Evolutionary conservation across 2,329 filamentous ascomycete genomes (phyloP).

Genomic region (Penicillium sclerotiorum): DNA sequence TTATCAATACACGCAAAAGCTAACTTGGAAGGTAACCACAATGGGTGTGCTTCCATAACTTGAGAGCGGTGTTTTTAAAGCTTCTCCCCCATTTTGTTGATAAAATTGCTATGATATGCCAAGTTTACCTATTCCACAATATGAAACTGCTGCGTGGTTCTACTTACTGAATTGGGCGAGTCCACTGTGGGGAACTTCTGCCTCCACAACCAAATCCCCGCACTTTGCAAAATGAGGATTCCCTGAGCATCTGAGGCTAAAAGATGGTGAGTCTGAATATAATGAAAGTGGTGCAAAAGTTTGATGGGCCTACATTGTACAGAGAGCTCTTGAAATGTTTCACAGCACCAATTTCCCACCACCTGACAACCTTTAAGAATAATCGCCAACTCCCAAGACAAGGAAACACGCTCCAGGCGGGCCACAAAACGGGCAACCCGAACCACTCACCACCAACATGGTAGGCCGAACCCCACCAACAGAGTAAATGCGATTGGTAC

Average conservation of each 20-base stretch:
- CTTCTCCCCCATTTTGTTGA: too few relatives aligned
- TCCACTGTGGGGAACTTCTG: background rate
- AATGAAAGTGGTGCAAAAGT: background rate
- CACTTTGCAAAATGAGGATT: background rate
- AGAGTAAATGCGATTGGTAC: background rate
- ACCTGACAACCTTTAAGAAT: too few relatives aligned
- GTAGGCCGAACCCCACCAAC: slow-evolving; percentile 8
- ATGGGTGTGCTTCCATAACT: too few relatives aligned
- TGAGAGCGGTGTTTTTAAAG: too few relatives aligned
- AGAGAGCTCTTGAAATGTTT: too few relatives aligned
- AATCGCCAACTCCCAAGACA: too few relatives aligned
- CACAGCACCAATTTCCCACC: too few relatives aligned
- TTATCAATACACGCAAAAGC: too few relatives aligned
- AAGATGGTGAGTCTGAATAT: background rate
- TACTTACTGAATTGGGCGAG: background rate
- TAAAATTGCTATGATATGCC: too few relatives aligned
- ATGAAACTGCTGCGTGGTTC: too few relatives aligned
- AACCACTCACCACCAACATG: slow-evolving; percentile 3
- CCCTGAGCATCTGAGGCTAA: background rate
- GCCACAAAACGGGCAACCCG: slow-evolving; percentile 6
- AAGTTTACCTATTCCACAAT: too few relatives aligned
- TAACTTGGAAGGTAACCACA: too few relatives aligned
- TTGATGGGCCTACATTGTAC: background rate
- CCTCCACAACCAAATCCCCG: background rate
- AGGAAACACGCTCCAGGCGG: slow-evolving; percentile 8